Percentiles rank a stretch among this genome's conserved stretches.
These are phyloP conservation scores for Trichoderma virens DNA, from an alignment of 495 filamentous ascomycete genomes.

Conservation along the genomic window DNA sequence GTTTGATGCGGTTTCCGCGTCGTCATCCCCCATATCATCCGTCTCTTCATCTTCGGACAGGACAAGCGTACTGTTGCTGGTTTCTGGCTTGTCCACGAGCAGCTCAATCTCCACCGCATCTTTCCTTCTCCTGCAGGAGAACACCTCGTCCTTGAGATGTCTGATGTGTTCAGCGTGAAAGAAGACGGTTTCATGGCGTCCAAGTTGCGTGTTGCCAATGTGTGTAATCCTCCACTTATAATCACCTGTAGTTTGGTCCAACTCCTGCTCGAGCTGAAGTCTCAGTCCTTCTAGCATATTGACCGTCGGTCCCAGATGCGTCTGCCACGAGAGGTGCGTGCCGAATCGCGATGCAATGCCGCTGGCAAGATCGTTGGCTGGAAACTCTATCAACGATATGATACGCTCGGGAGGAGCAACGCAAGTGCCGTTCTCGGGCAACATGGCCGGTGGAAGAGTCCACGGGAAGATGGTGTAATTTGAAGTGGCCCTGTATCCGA, in stretches of 20 bases:
- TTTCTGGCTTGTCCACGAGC: constrained; percentile 14
- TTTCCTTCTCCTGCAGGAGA: constrained; percentile 26
- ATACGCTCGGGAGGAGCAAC: constrained; percentile 40
- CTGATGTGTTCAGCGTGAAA: constrained; percentile 68
- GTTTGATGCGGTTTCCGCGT: constrained; percentile 15
- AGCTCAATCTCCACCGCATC: constrained; percentile 20
- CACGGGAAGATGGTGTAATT: constrained; percentile 89
- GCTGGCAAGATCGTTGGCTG: constrained; percentile 49
- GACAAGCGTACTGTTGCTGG: not conserved
- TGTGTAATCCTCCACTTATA: constrained; percentile 60
- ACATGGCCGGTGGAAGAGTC: constrained; percentile 69
- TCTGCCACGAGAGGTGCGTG: constrained; percentile 38
- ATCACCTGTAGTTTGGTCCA: constrained; percentile 25
- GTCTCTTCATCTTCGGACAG: not conserved
- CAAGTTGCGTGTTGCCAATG: constrained; percentile 72
- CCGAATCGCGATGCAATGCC: constrained; percentile 49
- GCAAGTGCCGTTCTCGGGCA: constrained; percentile 68
- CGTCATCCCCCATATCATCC: constrained; percentile 10
- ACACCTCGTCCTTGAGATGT: constrained; percentile 72
- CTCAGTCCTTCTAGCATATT: constrained; percentile 72
- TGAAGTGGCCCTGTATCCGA: constrained; percentile 40
- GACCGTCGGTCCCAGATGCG: constrained; percentile 64
- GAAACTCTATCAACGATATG: constrained; percentile 76
- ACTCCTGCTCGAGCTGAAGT: constrained; percentile 70
- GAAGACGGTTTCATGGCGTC: constrained; percentile 84